These are phyloP conservation scores for Geotrichum siamense DNA, from an alignment of 1,139 yeast species.

Conservation along the genomic window DNA sequence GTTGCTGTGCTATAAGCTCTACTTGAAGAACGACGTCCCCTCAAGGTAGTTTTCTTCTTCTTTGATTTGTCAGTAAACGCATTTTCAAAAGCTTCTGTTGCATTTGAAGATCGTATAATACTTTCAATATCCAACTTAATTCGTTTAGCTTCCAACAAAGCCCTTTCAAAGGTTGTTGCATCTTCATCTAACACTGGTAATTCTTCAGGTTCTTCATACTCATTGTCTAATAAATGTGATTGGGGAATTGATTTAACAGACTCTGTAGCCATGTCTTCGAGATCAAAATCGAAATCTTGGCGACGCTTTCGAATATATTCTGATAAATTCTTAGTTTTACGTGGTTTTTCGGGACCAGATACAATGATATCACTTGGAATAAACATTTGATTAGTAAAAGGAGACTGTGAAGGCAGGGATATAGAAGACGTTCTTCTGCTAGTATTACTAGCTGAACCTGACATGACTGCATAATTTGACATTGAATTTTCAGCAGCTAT, in stretches of 20 bases:
- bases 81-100: constrained; percentile 5
- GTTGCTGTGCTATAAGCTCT: constrained; percentile 11
- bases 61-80: constrained; percentile 4
- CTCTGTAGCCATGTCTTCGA: constrained; percentile 28
- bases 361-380: not conserved
- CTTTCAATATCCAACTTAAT: constrained; percentile 28
- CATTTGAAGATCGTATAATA: constrained; percentile 21
- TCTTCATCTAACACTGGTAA: constrained; percentile 20
- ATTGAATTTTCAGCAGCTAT: not conserved
- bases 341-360: constrained; percentile 10
- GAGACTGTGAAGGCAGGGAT: not conserved
- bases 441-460: not conserved
- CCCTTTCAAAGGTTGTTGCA: constrained; percentile 26
- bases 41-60: not conserved
- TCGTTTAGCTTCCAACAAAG: constrained; percentile 28
- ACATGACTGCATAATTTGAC: not conserved
- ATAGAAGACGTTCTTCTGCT: not conserved
- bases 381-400: not conserved
- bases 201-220: constrained; percentile 30
- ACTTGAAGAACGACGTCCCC: constrained; percentile 14
- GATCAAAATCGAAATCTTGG: constrained; percentile 19
- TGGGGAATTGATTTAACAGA: constrained; percentile 29
- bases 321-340: constrained; percentile 19
- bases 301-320: constrained; percentile 18
- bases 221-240: constrained; percentile 33